Percentiles rank a stretch among this genome's conserved stretches.
Conservation (phyloP, 2,329 filamentous ascomycete genomes). For the Monosporascus sp. region DNA sequence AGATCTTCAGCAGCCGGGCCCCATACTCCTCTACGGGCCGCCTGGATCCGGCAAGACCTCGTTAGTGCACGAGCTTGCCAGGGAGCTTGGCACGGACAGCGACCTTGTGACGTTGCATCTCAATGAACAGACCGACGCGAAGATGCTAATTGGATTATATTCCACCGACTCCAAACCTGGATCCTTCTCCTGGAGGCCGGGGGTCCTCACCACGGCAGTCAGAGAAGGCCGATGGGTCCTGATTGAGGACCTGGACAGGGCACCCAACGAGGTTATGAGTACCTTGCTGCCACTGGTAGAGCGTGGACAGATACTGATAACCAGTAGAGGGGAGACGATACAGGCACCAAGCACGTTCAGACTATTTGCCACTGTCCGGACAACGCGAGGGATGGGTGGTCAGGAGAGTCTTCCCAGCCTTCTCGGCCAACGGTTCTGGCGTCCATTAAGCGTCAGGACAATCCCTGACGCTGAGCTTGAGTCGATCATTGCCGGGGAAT, state of each 20-base stretch:
- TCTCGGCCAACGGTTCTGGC: constrained; percentile 84
- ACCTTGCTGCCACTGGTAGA: constrained; percentile 90
- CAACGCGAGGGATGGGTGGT: constrained; percentile 63
- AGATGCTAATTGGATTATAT: constrained; percentile 92
- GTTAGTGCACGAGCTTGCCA: constrained; percentile 75
- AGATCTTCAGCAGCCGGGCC: constrained; percentile 61
- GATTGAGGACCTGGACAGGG: constrained; percentile 93
- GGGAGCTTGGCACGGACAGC: constrained; percentile 70
- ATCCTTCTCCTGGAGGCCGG: constrained; percentile 87
- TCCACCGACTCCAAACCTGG: constrained; percentile 82
- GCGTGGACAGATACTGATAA: constrained; percentile 82
- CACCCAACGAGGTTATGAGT: constrained; percentile 91
- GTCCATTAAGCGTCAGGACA: constrained; percentile 63
- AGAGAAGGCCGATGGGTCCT: constrained; percentile 93
- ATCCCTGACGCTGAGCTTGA: constrained; percentile 67
- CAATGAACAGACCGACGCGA: constrained; percentile 97
- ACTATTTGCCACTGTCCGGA: constrained; percentile 87
- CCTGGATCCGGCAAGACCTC: constrained; percentile 90
- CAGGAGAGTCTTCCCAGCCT: constrained; percentile 65
- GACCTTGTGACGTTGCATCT: constrained; percentile 91
- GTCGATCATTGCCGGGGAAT: constrained; percentile 66
- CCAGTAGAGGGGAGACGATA: constrained; percentile 81
- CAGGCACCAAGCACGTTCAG: constrained; percentile 80
- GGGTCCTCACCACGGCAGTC: constrained; percentile 89
- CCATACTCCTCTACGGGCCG: constrained; percentile 76